phyloP scores from a whole-genome alignment of 768 basidiomycete genomes.

The Serendipita vermifera region DNA sequence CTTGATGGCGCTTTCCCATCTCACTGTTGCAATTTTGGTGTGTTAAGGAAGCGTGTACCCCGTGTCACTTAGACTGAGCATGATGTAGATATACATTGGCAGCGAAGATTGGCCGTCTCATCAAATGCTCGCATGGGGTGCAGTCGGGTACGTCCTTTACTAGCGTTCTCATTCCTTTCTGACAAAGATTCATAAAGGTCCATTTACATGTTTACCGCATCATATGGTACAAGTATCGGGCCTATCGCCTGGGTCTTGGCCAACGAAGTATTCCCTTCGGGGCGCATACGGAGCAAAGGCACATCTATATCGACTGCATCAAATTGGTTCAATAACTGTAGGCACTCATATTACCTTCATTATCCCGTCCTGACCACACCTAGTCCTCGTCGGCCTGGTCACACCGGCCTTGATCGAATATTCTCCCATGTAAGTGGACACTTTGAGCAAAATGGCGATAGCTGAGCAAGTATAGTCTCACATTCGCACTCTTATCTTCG shows the following conservation, averaged over 20 bases:
- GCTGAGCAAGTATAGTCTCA: constrained; percentile 32
- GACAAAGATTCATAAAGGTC: constrained; percentile 27
- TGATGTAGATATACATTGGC: constrained; percentile 13
- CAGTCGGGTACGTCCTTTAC: constrained; percentile 43
- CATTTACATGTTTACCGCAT: constrained; percentile 61
- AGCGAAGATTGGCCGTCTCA: constrained; percentile 46
- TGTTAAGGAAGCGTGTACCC: constrained; percentile 12
- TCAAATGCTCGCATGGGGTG: constrained; percentile 46
- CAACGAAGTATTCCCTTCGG: constrained; percentile 70
- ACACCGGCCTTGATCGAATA: constrained; percentile 51
- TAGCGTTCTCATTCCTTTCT: background rate
- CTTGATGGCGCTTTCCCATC: constrained; percentile 52
- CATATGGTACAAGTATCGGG: constrained; percentile 66
- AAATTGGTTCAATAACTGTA: constrained; percentile 79
- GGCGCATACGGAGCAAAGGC: constrained; percentile 68
- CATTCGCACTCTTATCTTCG: constrained; percentile 53
- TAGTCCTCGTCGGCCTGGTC: constrained; percentile 63
- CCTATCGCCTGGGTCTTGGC: constrained; percentile 78
- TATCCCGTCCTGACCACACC: background rate
- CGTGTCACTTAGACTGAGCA: background rate
- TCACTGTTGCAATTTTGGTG: constrained; percentile 52
- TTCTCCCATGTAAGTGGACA: background rate
- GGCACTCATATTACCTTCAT: constrained; percentile 15
- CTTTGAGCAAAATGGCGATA: background rate
- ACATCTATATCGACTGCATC: constrained; percentile 73